phyloP scores from a whole-genome alignment of 345 rosid genomes.

The Gossypium herbaceum region DNA sequence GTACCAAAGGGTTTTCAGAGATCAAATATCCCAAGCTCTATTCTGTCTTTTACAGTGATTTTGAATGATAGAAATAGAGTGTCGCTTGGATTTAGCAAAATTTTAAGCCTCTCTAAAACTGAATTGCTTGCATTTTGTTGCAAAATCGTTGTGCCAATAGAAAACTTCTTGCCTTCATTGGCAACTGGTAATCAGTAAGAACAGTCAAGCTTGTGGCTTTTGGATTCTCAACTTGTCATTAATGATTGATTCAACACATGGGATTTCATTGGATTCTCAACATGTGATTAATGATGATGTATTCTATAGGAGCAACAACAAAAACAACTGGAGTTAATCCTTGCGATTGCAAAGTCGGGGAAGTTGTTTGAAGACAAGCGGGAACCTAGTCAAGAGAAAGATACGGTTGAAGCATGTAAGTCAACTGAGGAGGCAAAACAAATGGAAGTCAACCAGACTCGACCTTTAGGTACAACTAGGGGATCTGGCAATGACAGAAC shows the following conservation, averaged over 20 bases:
- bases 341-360: slow-evolving; percentile 61
- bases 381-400: slow-evolving; percentile 28
- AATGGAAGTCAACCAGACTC: slow-evolving; percentile 29
- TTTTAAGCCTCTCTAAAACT: background rate
- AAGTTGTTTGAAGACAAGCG: slow-evolving; percentile 52
- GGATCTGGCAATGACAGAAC: slow-evolving; percentile 32
- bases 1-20: background rate
- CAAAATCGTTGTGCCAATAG: background rate
- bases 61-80: background rate
- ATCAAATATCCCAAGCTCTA: background rate
- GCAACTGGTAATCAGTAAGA: background rate
- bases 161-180: background rate
- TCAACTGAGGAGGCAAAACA: slow-evolving; percentile 26
- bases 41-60: background rate
- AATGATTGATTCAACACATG: background rate
- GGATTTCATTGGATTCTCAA: background rate
- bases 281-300: slow-evolving; percentile 19
- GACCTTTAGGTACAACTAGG: slow-evolving; percentile 21
- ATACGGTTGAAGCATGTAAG: slow-evolving; percentile 25
- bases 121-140: background rate
- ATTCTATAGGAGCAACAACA: slow-evolving; percentile 76
- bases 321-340: slow-evolving; percentile 83
- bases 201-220: background rate
- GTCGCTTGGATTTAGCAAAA: background rate
- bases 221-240: background rate